Evolutionary conservation across 352 stramenopile species (phyloP).

Genomic region (Phytopythium chamaehyphon): DNA sequence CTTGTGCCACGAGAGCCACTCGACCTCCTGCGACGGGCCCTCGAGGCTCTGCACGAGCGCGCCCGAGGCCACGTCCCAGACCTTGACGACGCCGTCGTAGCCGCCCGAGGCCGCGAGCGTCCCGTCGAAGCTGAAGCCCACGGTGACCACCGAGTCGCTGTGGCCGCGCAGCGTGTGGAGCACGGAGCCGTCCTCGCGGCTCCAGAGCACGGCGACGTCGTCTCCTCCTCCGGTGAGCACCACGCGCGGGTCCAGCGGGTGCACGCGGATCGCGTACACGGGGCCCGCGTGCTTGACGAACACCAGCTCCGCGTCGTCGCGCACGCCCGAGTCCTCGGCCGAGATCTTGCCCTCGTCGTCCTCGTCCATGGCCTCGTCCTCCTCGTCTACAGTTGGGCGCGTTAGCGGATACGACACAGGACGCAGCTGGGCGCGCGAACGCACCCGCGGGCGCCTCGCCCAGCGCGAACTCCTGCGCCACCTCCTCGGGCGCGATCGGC

Average conservation of each 20-base stretch:
- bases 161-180: conserved; percentile 78
- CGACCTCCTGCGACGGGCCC: conserved; percentile 86
- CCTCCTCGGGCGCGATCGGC: conserved; percentile 79
- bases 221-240: conserved; percentile 82
- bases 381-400: conserved; percentile 31
- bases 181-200: conserved; percentile 71
- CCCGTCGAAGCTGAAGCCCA: conserved; percentile 86
- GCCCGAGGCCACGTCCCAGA: conserved; percentile 88
- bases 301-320: conserved; percentile 74
- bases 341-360: conserved; percentile 60
- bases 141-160: conserved; percentile 77
- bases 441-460: conserved; percentile 71
- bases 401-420: background rate
- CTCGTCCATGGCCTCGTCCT: conserved; percentile 65
- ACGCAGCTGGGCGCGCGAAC: conserved; percentile 2
- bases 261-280: conserved; percentile 81
- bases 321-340: conserved; percentile 61
- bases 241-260: conserved; percentile 76
- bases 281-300: conserved; percentile 73
- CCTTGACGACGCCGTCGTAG: conserved; percentile 83
- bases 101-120: conserved; percentile 84
- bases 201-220: conserved; percentile 85
- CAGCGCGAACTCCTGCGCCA: conserved; percentile 78
- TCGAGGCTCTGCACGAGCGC: conserved; percentile 78
- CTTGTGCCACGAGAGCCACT: conserved; percentile 90